Base-by-base conservation (phyloP, 176 grass and related monocot species). In the Musa acuminata region DNA sequence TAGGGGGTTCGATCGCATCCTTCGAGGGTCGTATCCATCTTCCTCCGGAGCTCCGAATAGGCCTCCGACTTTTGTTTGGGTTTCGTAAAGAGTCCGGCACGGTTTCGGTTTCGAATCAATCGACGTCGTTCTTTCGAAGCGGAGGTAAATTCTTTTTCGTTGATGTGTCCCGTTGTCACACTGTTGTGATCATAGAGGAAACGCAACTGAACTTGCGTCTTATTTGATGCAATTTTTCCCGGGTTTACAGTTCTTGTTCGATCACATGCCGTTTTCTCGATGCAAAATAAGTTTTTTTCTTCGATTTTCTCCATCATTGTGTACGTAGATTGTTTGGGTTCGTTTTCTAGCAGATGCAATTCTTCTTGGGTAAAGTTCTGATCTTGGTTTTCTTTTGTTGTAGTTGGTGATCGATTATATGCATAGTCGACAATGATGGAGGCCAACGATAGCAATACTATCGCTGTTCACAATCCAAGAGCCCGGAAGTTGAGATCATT, bases 401-500 rank as follows among this genome's bases (percentile, higher is more conserved):
- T 21, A 70, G 48, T 51, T 25, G 13, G 67, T 43, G 67, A 70
- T 70, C 16, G 9, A n/a, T 17, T 70, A 20, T 48, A 51, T 70
- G 43, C 48, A 70, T 69, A 19, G 51, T 51, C 43, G 5, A 20
- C 17, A 20, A 70, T 16, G 29, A 70, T 70, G 67, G 67, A 70
- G 17, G 67, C 67, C 20, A 21, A 51, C 20, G 67, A 70, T 25
- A 70, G 21, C 48, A 21, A 2, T 70, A 17, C 35, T 9, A 70
- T 70, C 21, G 20, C 67, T 51, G 67, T 70, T 25, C 67, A 70
- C 16, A 70, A 70, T 70, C 67, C 67, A 70, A 70, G 67, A 70
- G 67, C 67, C 9, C 67, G 95, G 43, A 99, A 99, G 57, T 17
- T 99, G 53, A 82, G 95, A 19, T 99, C 95, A 62, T 79, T 87